Base-by-base conservation (phyloP, 2,329 filamentous ascomycete genomes). In the Colletotrichum sp. region DNA sequence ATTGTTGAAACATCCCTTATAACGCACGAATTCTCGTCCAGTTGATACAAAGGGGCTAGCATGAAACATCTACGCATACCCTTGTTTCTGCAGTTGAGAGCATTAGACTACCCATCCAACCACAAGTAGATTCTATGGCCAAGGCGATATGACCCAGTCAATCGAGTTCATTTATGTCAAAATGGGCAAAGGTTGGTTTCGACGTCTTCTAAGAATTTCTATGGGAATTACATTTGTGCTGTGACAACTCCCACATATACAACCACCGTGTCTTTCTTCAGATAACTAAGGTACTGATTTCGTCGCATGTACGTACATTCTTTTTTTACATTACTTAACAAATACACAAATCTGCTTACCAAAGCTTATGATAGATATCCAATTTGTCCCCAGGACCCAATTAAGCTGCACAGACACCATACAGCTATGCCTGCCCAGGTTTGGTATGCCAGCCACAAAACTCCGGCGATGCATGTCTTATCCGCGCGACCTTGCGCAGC, bases 191-290 rank as follows among this genome's bases (percentile, higher is more conserved):
- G 11, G 11, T 22, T 1, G 13, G 44, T 3, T 13, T 7, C 19
- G 19, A 48, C 19, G 44, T 48, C 44, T 48, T n/a, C 1, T 12
- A 13, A 48, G n/a, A 3, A 9, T 22, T 48, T 48, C 11, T 4
- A 2, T 13, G n/a, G n/a, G n/a, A 4, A 48, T 0, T 1, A 2
- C 11, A 12, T 1, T 48, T 22, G n/a, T 13, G 44, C 44, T 22
- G n/a, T 13, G 0, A 48, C n/a, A 1, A 13, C 44, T 48, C 9
- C 11, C 11, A n/a, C n/a, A n/a, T n/a, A 13, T 13, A 0, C 44
- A 12, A 13, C n/a, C 44, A 22, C n/a, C 44, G n/a, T 0, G 11
- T 3, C 44, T 4, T 48, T 48, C 44, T 48, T 48, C 11, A 48
- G 0, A 48, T 1, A 22, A 7, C 1, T 22, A n/a, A n/a, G n/a